Percentiles rank a stretch among this genome's conserved stretches.
These are phyloP conservation scores for Lachnellula occidentalis DNA, from an alignment of 2,329 filamentous ascomycete genomes.

Conservation along the genomic window DNA sequence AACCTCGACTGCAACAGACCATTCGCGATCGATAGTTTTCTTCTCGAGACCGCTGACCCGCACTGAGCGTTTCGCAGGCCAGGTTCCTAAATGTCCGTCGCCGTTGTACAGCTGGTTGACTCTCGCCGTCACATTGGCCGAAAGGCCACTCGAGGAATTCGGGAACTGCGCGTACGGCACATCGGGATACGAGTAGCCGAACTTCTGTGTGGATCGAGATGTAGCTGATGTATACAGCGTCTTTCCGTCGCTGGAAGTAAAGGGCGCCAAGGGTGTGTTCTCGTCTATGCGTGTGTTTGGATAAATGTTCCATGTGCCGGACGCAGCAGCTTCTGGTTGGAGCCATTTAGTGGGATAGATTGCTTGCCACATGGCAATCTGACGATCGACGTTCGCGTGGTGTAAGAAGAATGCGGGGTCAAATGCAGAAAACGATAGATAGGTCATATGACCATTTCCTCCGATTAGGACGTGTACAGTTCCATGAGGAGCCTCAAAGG, in stretches of 20 bases:
- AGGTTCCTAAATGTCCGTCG: background rate
- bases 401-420: constrained; percentile 37
- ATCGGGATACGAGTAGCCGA: constrained; percentile 5
- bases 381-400: constrained; percentile 51
- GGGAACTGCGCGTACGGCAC: constrained; percentile 36
- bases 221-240: constrained; percentile 39
- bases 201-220: background rate
- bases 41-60: background rate
- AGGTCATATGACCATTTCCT: constrained; percentile 32
- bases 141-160: constrained; percentile 49
- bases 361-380: constrained; percentile 46
- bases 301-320: constrained; percentile 26
- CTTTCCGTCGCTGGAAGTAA: constrained; percentile 40
- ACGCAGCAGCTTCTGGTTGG: constrained; percentile 27
- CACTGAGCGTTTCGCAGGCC: background rate
- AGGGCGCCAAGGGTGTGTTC: constrained; percentile 31
- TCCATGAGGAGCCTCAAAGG: constrained; percentile 39
- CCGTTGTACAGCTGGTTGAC: constrained; percentile 45
- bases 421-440: constrained; percentile 36
- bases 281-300: constrained; percentile 34
- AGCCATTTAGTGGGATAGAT: constrained; percentile 31
- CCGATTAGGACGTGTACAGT: constrained; percentile 35
- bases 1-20: background rate
- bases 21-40: background rate
- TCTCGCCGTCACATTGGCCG: constrained; percentile 55